These are phyloP conservation scores for Litchi chinensis DNA, from an alignment of 345 rosid species.

Conservation along the genomic window DNA sequence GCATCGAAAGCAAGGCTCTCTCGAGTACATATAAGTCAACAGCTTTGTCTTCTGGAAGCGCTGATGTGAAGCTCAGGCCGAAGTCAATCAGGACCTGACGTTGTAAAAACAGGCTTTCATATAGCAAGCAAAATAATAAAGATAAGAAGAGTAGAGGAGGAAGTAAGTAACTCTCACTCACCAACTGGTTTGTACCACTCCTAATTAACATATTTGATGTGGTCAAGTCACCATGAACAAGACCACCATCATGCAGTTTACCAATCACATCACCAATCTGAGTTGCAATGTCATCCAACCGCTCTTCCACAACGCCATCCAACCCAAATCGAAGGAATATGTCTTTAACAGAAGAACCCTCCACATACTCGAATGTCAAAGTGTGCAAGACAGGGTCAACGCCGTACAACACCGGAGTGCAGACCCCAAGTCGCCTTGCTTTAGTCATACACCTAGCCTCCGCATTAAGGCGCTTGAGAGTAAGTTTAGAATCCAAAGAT, in stretches of 20 bases:
- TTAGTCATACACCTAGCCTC: constrained; percentile 97
- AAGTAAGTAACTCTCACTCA: constrained; percentile 28
- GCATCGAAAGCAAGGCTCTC: constrained; percentile 94
- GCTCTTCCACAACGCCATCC: constrained; percentile 65
- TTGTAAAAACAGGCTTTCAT: constrained; percentile 18
- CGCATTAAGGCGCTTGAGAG: constrained; percentile 89
- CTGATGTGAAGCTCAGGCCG: constrained; percentile 94
- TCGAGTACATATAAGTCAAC: constrained; percentile 97
- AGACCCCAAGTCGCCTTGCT: constrained; percentile 85
- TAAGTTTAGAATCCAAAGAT: constrained; percentile 77
- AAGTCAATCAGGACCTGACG: constrained; percentile 86
- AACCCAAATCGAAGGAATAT: constrained; percentile 68
- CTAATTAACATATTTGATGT: constrained; percentile 88
- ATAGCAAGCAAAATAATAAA: not conserved
- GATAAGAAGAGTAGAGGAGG: not conserved
- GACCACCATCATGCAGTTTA: constrained; percentile 95
- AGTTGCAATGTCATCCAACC: constrained; percentile 62
- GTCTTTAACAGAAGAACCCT: constrained; percentile 81
- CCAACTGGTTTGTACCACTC: constrained; percentile 67
- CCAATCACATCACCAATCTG: constrained; percentile 91
- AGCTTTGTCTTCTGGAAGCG: constrained; percentile 96
- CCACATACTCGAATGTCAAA: constrained; percentile 81
- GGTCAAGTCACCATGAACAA: constrained; percentile 94
- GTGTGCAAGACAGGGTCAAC: constrained; percentile 73
- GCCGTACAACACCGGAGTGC: constrained; percentile 74